phyloP scores from a whole-genome alignment of 2,329 filamentous ascomycete genomes.

The Whalleya microplaca region DNA sequence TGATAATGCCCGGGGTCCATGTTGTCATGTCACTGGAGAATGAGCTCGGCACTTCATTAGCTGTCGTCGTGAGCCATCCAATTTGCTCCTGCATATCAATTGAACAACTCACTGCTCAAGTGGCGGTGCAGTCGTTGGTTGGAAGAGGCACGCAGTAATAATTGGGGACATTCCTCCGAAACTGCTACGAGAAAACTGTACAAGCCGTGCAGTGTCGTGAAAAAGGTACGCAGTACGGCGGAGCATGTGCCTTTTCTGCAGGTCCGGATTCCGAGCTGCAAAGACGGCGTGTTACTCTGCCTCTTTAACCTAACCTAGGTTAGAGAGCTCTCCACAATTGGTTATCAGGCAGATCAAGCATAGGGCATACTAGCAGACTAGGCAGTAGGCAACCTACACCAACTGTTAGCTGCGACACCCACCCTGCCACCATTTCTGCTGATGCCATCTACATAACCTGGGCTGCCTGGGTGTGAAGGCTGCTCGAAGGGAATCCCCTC shows the following conservation, averaged over 20 bases:
- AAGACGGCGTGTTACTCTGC: slow-evolving; percentile 10
- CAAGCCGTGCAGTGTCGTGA: too few species aligned
- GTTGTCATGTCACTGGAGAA: slow-evolving; percentile 3
- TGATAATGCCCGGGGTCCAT: not conserved
- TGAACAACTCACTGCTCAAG: slow-evolving; percentile 20
- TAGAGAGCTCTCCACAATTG: not conserved
- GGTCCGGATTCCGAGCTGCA: slow-evolving; percentile 21
- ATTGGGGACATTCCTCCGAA: slow-evolving; percentile 17
- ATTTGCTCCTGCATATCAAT: slow-evolving; percentile 27
- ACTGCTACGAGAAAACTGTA: slow-evolving; percentile 2
- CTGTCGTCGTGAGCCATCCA: slow-evolving; percentile 10
- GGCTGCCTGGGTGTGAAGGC: not conserved
- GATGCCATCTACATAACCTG: not conserved
- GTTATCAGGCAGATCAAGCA: not conserved
- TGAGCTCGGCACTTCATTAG: not conserved
- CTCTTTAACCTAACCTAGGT: too few species aligned
- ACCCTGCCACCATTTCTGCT: too few species aligned
- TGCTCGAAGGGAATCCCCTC: not conserved
- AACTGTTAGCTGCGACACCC: too few species aligned
- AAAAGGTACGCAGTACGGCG: slow-evolving; percentile 9
- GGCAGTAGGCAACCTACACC: too few species aligned
- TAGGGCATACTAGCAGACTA: too few species aligned
- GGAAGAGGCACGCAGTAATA: slow-evolving; percentile 5
- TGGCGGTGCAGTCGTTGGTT: slow-evolving; percentile 1
- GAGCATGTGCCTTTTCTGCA: slow-evolving; percentile 20